Percentiles rank a stretch among this genome's conserved stretches.
phyloP scores from a whole-genome alignment of 1,284 basidiomycete species.

The Cutaneotrichosporon spelunceum region DNA sequence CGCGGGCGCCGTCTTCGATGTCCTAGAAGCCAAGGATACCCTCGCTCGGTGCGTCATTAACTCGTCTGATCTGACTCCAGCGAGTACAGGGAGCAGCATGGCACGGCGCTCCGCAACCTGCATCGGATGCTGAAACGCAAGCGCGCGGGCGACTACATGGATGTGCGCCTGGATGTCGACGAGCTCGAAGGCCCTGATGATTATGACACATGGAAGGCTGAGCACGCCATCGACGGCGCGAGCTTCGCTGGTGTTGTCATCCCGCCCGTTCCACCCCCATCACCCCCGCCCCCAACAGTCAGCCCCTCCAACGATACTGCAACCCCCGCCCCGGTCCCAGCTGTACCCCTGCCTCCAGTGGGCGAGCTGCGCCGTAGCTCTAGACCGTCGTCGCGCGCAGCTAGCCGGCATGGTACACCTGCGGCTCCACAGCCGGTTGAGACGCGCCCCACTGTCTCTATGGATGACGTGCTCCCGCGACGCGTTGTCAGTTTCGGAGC shows the following conservation, averaged over 20 bases:
- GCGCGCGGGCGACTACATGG: conserved; percentile 29
- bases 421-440: background rate
- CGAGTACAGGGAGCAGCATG: conserved; percentile 33
- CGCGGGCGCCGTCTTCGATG: conserved; percentile 33
- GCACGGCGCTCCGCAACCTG: conserved; percentile 31
- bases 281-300: conserved; percentile 33
- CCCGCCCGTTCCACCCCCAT: conserved; percentile 34
- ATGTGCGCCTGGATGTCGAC: conserved; percentile 17
- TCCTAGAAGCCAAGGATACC: conserved; percentile 28
- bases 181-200: conserved; percentile 22
- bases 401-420: conserved; percentile 16
- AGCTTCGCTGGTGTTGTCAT: conserved; percentile 29
- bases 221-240: conserved; percentile 33
- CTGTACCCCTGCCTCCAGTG: background rate
- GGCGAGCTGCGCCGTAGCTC: background rate
- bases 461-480: conserved; percentile 17
- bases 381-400: conserved; percentile 6
- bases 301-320: conserved; percentile 41
- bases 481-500: conserved; percentile 14
- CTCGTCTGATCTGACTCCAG: conserved; percentile 12
- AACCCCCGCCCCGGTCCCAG: conserved; percentile 7
- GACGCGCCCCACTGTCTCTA: conserved; percentile 10
- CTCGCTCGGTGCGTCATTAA: conserved; percentile 24
- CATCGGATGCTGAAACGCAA: conserved; percentile 35
- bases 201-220: conserved; percentile 35